Percentiles rank a stretch among this genome's conserved stretches.
Conservation (phyloP, 139 green algal genomes). For the Yamagishiella unicocca region DNA sequence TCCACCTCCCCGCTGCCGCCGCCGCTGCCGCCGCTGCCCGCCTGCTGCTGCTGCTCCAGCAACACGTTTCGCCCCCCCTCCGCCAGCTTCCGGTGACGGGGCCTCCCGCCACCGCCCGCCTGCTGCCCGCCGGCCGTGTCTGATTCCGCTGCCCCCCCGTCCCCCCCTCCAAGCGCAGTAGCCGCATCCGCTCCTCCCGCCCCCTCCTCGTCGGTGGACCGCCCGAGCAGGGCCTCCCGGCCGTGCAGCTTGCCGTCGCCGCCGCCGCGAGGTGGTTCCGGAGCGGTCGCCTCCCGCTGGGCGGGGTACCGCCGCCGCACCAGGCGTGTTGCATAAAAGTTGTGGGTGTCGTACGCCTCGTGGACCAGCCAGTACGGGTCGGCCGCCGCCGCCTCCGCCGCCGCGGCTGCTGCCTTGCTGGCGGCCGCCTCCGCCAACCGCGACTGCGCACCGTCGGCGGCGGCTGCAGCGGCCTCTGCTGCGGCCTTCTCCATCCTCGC, state of each 20-base stretch:
- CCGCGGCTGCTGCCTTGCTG: background rate
- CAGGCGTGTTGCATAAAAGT: constrained; percentile 17
- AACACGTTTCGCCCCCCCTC: too few relatives aligned
- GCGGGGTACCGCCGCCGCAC: background rate
- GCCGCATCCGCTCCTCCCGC: too few relatives aligned
- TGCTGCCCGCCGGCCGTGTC: too few relatives aligned
- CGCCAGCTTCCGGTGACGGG: too few relatives aligned
- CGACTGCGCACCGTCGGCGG: background rate
- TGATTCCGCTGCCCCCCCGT: too few relatives aligned
- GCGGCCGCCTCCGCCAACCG: background rate
- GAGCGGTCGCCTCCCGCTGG: background rate
- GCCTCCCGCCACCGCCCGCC: background rate
- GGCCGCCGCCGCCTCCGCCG: constrained; percentile 1
- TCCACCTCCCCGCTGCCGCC: background rate
- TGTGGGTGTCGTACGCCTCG: constrained; percentile 38
- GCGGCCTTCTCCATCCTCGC: background rate
- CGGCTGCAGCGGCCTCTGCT: background rate
- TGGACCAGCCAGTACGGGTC: constrained; percentile 41
- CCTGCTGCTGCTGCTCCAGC: background rate
- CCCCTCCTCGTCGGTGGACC: too few relatives aligned
- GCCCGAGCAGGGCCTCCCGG: constrained; percentile 6
- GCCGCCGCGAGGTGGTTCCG: background rate
- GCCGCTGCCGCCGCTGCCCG: background rate
- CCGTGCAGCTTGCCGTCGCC: background rate
- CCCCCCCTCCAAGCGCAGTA: too few relatives aligned